Conservation (phyloP, 73 alveolate species). For the Paramecium biaurelia region DNA sequence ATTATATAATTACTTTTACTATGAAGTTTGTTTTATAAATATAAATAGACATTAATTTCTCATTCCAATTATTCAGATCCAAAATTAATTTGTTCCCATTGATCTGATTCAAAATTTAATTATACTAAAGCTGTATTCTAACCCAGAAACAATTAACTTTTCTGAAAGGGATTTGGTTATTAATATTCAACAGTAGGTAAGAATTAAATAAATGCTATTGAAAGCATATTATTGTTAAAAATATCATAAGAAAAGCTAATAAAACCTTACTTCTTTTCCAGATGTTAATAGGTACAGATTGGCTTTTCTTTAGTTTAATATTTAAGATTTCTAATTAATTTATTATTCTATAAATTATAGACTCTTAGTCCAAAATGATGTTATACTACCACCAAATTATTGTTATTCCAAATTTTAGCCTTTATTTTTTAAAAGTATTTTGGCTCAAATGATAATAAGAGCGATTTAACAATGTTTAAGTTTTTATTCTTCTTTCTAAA, state of each 20-base stretch:
- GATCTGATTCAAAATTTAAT: neutral
- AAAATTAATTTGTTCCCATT: neutral
- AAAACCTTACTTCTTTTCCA: neutral
- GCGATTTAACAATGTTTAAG: neutral
- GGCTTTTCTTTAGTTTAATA: neutral
- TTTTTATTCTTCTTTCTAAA: neutral
- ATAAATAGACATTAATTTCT: neutral
- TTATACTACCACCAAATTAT: neutral
- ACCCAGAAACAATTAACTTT: neutral
- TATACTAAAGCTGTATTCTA: neutral
- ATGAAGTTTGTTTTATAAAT: neutral
- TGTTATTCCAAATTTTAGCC: neutral
- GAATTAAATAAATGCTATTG: neutral
- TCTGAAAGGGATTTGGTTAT: neutral
- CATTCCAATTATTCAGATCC: neutral
- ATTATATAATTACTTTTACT: neutral
- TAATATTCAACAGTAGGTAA: neutral
- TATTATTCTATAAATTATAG: neutral
- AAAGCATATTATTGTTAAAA: neutral
- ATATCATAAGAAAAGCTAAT: neutral
- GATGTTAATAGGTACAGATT: neutral
- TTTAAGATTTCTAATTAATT: neutral
- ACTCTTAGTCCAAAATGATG: neutral
- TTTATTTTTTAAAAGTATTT: neutral
- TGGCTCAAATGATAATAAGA: neutral